Evolutionary conservation across 345 rosid species (phyloP).

Genomic region (Brassica juncea): DNA sequence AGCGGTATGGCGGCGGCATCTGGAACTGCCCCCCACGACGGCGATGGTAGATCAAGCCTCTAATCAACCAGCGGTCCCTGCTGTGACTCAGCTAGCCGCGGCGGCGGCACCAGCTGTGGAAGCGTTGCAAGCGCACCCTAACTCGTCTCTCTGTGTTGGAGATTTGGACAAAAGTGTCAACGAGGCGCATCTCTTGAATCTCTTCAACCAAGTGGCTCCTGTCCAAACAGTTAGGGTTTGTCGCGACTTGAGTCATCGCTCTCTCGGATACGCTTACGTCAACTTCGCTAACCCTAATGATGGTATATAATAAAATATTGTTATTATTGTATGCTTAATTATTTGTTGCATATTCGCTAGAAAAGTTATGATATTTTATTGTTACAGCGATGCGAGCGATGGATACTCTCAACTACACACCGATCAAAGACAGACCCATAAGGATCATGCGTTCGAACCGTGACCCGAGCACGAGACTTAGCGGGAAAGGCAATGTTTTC

Average conservation of each 20-base stretch:
- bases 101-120: neutral
- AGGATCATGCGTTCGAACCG: conserved; percentile 75
- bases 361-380: neutral
- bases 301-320: conserved; percentile 36
- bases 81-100: conserved; percentile 7
- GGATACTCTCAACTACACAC: conserved; percentile 60
- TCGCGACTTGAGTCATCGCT: conserved; percentile 51
- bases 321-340: neutral
- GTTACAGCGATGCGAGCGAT: conserved; percentile 59
- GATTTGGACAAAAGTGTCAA: conserved; percentile 59
- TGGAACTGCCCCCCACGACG: conserved; percentile 19
- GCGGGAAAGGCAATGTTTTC: conserved; percentile 70
- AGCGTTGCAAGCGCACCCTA: conserved; percentile 32
- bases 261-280: conserved; percentile 73
- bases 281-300: conserved; percentile 58
- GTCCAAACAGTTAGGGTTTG: conserved; percentile 64
- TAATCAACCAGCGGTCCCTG: conserved; percentile 9
- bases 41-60: conserved; percentile 35
- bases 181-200: conserved; percentile 55
- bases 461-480: conserved; percentile 62
- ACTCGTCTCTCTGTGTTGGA: conserved; percentile 62
- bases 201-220: conserved; percentile 54
- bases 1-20: conserved; percentile 42
- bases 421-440: conserved; percentile 58
- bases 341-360: neutral